phyloP scores from a whole-genome alignment of 2,329 filamentous ascomycete genomes.

The Reticulascus tulasneorum region DNA sequence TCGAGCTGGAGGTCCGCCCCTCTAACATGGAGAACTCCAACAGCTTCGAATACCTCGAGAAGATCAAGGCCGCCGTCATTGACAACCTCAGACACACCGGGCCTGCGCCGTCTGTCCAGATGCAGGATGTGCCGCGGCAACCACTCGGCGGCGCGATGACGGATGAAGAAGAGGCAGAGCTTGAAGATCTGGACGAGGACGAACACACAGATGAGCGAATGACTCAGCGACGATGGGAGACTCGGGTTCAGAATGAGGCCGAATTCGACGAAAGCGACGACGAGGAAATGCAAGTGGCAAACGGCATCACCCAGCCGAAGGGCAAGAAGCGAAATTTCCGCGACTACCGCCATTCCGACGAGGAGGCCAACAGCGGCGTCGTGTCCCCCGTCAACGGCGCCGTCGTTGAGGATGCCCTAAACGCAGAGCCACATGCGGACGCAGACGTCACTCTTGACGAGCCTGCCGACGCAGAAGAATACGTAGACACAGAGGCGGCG shows the following conservation, averaged over 20 bases:
- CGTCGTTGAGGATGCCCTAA: slow-evolving; percentile 22
- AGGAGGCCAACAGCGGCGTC: slow-evolving; percentile 32
- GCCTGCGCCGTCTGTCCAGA: slow-evolving; percentile 84
- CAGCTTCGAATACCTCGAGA: slow-evolving; percentile 74
- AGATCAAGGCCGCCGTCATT: slow-evolving; percentile 74
- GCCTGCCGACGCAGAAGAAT: slow-evolving; percentile 22
- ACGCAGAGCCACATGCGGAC: slow-evolving; percentile 18
- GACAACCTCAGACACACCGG: slow-evolving; percentile 86
- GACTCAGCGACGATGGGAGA: slow-evolving; percentile 79
- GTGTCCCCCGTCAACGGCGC: slow-evolving; percentile 33
- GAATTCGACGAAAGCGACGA: slow-evolving; percentile 88
- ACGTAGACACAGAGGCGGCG: slow-evolving; percentile 1
- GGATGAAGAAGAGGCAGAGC: slow-evolving; percentile 62
- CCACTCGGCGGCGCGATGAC: slow-evolving; percentile 55
- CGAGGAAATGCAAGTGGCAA: slow-evolving; percentile 70
- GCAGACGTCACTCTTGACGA: slow-evolving; percentile 25
- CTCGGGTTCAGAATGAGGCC: slow-evolving; percentile 69
- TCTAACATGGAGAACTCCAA: slow-evolving; percentile 92
- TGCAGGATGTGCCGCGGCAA: slow-evolving; percentile 69
- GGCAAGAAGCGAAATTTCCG: slow-evolving; percentile 48
- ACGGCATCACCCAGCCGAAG: slow-evolving; percentile 60
- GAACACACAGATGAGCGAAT: slow-evolving; percentile 79
- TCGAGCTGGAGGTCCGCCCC: slow-evolving; percentile 83
- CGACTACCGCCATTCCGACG: slow-evolving; percentile 44
- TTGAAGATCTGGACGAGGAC: slow-evolving; percentile 74